Evolutionary conservation across 768 basidiomycete genomes (phyloP), one percentile per base, ranked within the genome.

Genomic region (Hericium alpestre): DNA sequence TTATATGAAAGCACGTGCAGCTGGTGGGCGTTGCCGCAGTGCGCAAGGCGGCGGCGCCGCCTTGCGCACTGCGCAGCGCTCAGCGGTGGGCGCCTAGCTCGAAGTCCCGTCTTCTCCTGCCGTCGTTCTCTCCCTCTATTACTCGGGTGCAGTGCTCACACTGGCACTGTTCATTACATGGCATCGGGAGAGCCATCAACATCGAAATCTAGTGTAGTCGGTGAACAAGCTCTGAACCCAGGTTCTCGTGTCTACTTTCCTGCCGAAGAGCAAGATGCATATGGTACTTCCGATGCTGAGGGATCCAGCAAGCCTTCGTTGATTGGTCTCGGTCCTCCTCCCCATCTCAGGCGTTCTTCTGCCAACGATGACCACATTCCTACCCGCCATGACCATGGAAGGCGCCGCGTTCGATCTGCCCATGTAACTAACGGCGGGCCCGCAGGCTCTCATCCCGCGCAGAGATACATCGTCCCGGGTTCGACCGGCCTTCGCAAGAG

Each of bases 231-330:
- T 32, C 32, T 32, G 6, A 10, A 7, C 9, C 6, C 32, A 32
- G 32, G 32, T 20, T 46, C 69, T 54, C 73, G 65, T 51, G 69
- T 73, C 54, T 72, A 62, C 13, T 70, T 77, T 49, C 69, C 73
- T 1, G 56, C 53, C 20, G 63, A 59, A 32, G 63, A 61, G 47
- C 56, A 32, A 11, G 39, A 56, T 38, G 51, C 25, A n/a, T 57
- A 51, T n/a, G 18, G 52, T 4, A 47, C 53, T 16, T 55, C 58
- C 9, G 56, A 56, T 16, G 23, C 46, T 11, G 51, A 65, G 41
- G 53, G 38, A 38, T 55, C 48, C 27, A 51, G 53, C 23, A 49
- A 66, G 16, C 56, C 59, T 38, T 55, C 59, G 10, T 60, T 61
- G 1, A 53, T 69, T 37, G 68, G 70, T 37, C 59, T 67, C 6